Conservation (phyloP, 78 protist genomes). For the Protostelium mycophagum region DNA sequence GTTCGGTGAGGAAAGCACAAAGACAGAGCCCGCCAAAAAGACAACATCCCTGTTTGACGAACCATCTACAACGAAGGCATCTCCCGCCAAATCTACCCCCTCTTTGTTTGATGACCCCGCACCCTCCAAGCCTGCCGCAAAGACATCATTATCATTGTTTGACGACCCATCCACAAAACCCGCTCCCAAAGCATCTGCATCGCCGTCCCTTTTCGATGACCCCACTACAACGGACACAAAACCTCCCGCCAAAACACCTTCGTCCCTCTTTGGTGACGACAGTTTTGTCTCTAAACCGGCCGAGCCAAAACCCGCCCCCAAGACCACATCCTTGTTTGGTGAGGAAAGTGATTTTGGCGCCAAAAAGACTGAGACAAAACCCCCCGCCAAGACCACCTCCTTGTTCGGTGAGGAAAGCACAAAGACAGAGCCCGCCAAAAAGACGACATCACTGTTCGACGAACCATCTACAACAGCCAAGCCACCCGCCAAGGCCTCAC, state of each 20-base stretch:
- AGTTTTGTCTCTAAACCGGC: background rate
- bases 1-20: background rate
- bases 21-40: background rate
- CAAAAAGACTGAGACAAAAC: background rate
- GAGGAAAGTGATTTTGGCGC: background rate
- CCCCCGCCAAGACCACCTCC: background rate
- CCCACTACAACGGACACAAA: too few relatives aligned
- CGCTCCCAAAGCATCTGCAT: background rate
- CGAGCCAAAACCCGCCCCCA: too few relatives aligned
- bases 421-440: background rate
- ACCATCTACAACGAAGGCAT: background rate
- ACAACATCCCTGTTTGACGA: background rate
- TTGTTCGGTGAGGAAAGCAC: background rate
- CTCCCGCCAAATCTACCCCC: background rate
- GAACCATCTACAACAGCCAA: background rate
- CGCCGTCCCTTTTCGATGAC: too few relatives aligned
- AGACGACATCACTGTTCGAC: background rate
- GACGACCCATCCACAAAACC: background rate
- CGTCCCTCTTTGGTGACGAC: too few relatives aligned
- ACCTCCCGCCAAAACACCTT: too few relatives aligned
- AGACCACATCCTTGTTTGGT: background rate
- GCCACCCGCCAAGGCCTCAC: background rate
- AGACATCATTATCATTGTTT: background rate
- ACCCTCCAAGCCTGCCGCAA: background rate
- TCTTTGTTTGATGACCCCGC: background rate